These are phyloP conservation scores for Quillaja saponaria DNA, from an alignment of 306 rosid genomes.

Conservation along the genomic window DNA sequence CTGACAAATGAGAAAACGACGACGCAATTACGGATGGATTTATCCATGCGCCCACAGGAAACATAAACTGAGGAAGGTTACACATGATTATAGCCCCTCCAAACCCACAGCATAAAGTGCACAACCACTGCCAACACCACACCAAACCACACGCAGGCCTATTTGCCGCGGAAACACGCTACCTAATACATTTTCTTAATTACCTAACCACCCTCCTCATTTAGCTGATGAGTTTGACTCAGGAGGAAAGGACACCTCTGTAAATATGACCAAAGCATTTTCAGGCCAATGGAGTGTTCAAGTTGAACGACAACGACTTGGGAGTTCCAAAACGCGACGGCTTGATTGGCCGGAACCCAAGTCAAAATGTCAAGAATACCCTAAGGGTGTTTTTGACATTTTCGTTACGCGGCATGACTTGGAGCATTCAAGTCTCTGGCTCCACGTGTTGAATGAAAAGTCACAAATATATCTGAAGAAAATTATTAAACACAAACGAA, in stretches of 20 bases:
- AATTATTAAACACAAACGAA: background rate
- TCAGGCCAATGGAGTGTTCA: background rate
- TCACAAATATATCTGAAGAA: slow-evolving; percentile 31
- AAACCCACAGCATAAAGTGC: slow-evolving; percentile 33
- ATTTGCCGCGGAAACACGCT: slow-evolving; percentile 62
- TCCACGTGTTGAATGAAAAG: slow-evolving; percentile 53
- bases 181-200: slow-evolving; percentile 22
- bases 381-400: slow-evolving; percentile 50
- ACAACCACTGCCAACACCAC: slow-evolving; percentile 45
- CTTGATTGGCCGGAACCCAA: background rate
- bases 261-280: background rate
- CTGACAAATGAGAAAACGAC: slow-evolving; percentile 12
- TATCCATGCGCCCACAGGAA: slow-evolving; percentile 25
- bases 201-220: slow-evolving; percentile 31
- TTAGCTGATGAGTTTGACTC: slow-evolving; percentile 25
- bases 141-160: slow-evolving; percentile 44
- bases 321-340: background rate
- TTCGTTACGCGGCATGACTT: background rate
- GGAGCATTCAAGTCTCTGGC: slow-evolving; percentile 37
- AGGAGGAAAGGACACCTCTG: background rate
- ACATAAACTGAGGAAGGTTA: slow-evolving; percentile 11
- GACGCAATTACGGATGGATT: background rate
- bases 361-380: slow-evolving; percentile 11
- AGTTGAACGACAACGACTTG: slow-evolving; percentile 4
- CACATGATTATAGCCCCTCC: slow-evolving; percentile 25